Percentiles rank a stretch among this genome's conserved stretches.
Conservation (phyloP, 306 rosid species). For the Dicorynia guianensis region DNA sequence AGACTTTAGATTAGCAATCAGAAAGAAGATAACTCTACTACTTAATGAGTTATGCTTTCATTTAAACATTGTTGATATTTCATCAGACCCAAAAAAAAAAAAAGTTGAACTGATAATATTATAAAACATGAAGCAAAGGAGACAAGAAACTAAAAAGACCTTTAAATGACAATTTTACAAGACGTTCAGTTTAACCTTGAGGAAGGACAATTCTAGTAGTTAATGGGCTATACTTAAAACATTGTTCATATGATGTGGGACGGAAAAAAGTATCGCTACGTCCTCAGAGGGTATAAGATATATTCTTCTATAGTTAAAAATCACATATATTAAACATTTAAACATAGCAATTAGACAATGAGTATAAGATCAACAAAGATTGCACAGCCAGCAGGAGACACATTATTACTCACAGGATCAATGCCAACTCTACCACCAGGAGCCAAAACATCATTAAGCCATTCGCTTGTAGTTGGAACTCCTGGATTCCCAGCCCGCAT, state of each 20-base stretch:
- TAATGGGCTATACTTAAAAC: background rate
- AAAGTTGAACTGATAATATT: background rate
- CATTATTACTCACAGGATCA: constrained; percentile 85
- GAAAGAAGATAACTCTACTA: too few relatives aligned
- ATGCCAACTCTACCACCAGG: constrained; percentile 93
- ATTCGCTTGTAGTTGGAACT: constrained; percentile 83
- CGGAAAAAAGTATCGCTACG: background rate
- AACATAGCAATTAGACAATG: constrained; percentile 2
- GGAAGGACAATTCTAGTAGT: background rate
- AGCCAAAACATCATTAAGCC: constrained; percentile 87
- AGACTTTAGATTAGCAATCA: too few relatives aligned
- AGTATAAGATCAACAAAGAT: constrained; percentile 9
- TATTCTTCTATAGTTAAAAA: background rate
- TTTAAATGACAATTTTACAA: constrained; percentile 2
- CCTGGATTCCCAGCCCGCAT: constrained; percentile 92
- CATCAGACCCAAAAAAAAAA: background rate
- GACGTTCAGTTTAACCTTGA: background rate
- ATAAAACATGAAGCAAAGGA: background rate
- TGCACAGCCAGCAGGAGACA: constrained; percentile 22
- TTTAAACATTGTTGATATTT: too few relatives aligned
- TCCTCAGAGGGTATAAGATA: background rate
- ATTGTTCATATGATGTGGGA: background rate
- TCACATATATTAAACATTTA: too few relatives aligned
- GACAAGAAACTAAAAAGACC: background rate
- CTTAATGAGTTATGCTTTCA: too few relatives aligned